Percentiles rank a stretch among this genome's conserved stretches.
These are phyloP conservation scores for Santalum album DNA, from an alignment of 164 flowering plant genomes.

Conservation along the genomic window DNA sequence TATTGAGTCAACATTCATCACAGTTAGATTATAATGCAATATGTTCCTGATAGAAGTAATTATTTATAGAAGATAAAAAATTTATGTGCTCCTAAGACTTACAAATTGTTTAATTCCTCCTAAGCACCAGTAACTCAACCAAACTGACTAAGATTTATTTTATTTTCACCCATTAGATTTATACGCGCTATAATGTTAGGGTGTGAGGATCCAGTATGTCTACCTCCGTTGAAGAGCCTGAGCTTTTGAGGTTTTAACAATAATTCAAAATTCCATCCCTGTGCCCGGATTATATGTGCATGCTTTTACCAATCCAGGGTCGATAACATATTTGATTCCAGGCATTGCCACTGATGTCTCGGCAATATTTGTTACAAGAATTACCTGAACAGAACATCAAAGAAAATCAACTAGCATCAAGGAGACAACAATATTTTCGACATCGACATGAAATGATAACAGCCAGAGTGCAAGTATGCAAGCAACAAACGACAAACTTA, in stretches of 20 bases:
- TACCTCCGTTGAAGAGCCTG: slow-evolving; percentile 96
- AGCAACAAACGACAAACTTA: too few species aligned
- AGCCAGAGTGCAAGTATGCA: too few species aligned
- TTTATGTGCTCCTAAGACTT: neutral
- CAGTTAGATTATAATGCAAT: too few species aligned
- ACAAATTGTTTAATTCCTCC: neutral
- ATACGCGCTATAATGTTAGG: too few species aligned
- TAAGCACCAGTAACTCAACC: neutral
- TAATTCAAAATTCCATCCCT: slow-evolving; percentile 71
- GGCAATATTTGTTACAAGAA: slow-evolving; percentile 93
- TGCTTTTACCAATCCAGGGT: slow-evolving; percentile 94
- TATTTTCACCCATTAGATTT: too few species aligned
- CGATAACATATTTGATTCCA: slow-evolving; percentile 91
- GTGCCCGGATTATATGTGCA: slow-evolving; percentile 62
- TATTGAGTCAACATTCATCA: neutral
- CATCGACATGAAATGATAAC: too few species aligned
- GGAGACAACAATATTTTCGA: too few species aligned
- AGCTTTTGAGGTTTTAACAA: slow-evolving; percentile 80
- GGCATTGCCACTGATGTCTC: slow-evolving; percentile 96
- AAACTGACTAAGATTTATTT: neutral
- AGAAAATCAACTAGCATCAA: neutral
- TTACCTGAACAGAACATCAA: slow-evolving; percentile 38
- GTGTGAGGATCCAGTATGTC: neutral
- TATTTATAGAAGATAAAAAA: too few species aligned
- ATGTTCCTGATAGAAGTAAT: too few species aligned